phyloP scores from a whole-genome alignment of 305 asterid species.

The Rubia peregrina region DNA sequence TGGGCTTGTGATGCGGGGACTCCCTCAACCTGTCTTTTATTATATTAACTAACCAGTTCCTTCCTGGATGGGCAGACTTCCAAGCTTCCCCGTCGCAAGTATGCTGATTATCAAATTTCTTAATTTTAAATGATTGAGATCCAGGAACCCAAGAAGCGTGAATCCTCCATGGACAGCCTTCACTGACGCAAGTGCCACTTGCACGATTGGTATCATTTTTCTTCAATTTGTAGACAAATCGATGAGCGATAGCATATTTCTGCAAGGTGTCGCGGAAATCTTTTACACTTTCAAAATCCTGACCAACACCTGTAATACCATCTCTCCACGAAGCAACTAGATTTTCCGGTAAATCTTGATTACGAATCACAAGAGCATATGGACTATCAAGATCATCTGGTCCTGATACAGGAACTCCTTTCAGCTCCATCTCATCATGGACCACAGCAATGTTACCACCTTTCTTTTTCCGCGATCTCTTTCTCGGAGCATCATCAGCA shows the following conservation, averaged over 20 bases:
- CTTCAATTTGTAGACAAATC: conserved; percentile 64
- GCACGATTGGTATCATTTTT: conserved; percentile 77
- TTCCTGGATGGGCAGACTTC: conserved; percentile 77
- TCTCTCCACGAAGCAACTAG: conserved; percentile 67
- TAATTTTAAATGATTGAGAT: conserved; percentile 60
- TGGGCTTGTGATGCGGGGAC: conserved; percentile 74
- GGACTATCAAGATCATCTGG: conserved; percentile 37
- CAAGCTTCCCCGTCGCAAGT: conserved; percentile 74
- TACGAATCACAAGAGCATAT: conserved; percentile 31
- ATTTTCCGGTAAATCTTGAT: conserved; percentile 66
- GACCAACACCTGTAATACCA: conserved; percentile 73
- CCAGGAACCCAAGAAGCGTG: conserved; percentile 77
- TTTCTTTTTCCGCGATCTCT: conserved; percentile 34
- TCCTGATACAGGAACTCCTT: conserved; percentile 30
- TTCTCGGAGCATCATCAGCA: conserved; percentile 34
- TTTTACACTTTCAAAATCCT: conserved; percentile 68
- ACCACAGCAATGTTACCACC: conserved; percentile 22
- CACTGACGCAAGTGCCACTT: conserved; percentile 67
- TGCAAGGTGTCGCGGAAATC: conserved; percentile 86
- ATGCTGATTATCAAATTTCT: conserved; percentile 58
- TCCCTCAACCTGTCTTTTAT: conserved; percentile 74
- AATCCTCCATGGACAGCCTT: conserved; percentile 84
- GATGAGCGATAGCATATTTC: conserved; percentile 79
- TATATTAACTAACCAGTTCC: conserved; percentile 70
- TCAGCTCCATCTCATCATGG: conserved; percentile 29